Evolutionary conservation across 345 rosid species (phyloP), one percentile per base, ranked within the genome.

Genomic region (Citrus glauca): DNA sequence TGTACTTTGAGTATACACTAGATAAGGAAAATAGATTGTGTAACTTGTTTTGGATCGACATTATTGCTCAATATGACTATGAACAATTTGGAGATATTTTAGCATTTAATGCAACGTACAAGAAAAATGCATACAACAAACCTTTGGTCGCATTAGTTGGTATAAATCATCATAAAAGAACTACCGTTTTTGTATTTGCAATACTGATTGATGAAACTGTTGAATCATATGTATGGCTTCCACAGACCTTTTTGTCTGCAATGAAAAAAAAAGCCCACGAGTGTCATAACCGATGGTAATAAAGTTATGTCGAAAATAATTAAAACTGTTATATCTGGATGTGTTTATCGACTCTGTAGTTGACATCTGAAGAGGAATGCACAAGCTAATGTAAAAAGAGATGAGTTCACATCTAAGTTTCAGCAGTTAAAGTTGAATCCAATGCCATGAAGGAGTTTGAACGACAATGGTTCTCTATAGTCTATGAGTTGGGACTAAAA

Each of bases 241-340:
- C 0, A 17, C 0, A 14, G 0, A 17, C 2, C 1, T 50, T 50
- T 1, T 5, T 50, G 2, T 14, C 22, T 0, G 22, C 0, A 0
- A 50, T 50, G 56, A 4, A 13, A 4, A 13, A 50, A 50, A 17
- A 50, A 50, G 1, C 2, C 20, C 10, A 4, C 5, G 0, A 50
- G 6, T 50, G 4, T 50, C 7, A 50, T 17, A 14, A 50, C 7
- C 0, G 2, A 50, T 0, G 56, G 22, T 50, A 7, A 50, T 2
- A 50, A 50, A 5, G 22, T 22, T 5, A 50, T 17, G 22, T 50
- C 2, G 1, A 50, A 50, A 1, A 22, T 0, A 0, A 50, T 50
- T 50, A 50, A 50, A 17, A 50, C 0, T 17, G 22, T 50, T 14
- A 50, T 5, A 0, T 20, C 0, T 17, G 2, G 22, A 14, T 50